Evolutionary conservation across 2,329 filamentous ascomycete species (phyloP), one percentile per base, ranked within the genome.

Genomic region (Penicillium frequentans): DNA sequence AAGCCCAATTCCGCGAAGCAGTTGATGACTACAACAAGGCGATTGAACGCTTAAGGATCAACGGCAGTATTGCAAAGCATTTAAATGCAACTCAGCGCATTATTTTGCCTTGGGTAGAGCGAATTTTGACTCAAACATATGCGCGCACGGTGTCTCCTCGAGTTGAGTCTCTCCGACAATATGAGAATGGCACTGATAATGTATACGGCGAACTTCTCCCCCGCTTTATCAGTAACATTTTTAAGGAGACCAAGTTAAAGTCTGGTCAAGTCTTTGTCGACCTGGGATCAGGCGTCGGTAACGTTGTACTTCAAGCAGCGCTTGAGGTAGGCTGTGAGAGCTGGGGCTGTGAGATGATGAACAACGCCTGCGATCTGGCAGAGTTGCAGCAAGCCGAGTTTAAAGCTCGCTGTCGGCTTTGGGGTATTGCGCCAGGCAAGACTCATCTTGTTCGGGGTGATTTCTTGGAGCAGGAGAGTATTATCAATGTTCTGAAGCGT

Each of bases 271-370:
- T 96, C 37, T 98, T 99, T 72, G 88, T 99, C 58, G 95, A 99
- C 70, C 83, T 99, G 14, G 95, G 95, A 49, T 98, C 93, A 2
- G 95, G 95, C 29, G 95, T 98, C 16, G 95, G 93, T 48, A 99
- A 98, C 70, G 93, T 98, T 3, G 92, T 95, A 26, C 80, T 99
- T 50, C 95, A 99, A 73, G 92, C 93, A 2, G 95, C 95, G 0
- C 83, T 99, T 21, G 91, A 99, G 73, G 87, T 93, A 52, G 95
- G 95, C 19, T 96, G 92, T 73, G 91, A 96, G 71, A 93, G 90
- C 74, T 97, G 92, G 88, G 95, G 95, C 27, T 96, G 93, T 68
- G 95, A 99, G 75, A 91, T 96, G 82, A 96, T 97, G 91, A 84
- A 89, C 56, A 96, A 95, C 59, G 91, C 93, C 2, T 93, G 89